Base-by-base conservation (phyloP, 2,329 filamentous ascomycete species). In the Curvularia spicifera region DNA sequence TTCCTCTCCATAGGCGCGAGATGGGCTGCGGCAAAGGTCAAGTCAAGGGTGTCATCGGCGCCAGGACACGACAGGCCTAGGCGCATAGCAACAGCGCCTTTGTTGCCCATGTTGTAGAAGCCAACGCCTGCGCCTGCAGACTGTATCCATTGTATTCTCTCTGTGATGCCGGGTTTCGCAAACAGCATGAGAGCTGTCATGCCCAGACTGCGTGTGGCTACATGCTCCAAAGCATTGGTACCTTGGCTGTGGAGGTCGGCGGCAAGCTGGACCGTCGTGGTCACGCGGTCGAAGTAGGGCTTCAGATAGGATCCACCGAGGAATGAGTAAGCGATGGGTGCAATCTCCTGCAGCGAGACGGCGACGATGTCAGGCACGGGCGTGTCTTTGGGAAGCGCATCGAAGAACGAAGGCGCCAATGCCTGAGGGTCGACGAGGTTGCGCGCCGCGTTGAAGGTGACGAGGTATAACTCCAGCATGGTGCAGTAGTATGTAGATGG, bases 111-210 rank as follows among this genome's bases (percentile, higher is more conserved):
- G 49, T 94, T 89, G 57, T 88, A 89, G 0, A 93, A 77, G 0
- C 95, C 95, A 48, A 97, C 90, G 0, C 95, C 93, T 2, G 93
- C 89, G 52, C 90, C 91, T 2, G 90, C 91, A n/a, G 86, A 88
- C 64, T 91, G 85, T n/a, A 95, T 80, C 69, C 85, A 81, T 52
- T 80, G 79, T 51, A 97, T 80, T 24, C 84, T 81, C 8, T 83
- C 77, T 0, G 84, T 81, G 42, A 85, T 69, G 43, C 83, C 79
- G 2, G 89, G 83, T 56, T 87, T 87, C 20, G 89, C 90, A 74
- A 97, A 97, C 18, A 97, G 83, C 82, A 98, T 86, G 50, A 98
- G 85, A 24, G 85, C 93, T 0, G 93, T 98, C 88, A 97, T 92
- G 64, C 95, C 94, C 48, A 93, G 85, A 75, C 95, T 93, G 45